Percentiles rank a stretch among this genome's conserved stretches.
phyloP scores from a whole-genome alignment of 2,329 filamentous ascomycete species.

The Phaeosphaeria sp. region DNA sequence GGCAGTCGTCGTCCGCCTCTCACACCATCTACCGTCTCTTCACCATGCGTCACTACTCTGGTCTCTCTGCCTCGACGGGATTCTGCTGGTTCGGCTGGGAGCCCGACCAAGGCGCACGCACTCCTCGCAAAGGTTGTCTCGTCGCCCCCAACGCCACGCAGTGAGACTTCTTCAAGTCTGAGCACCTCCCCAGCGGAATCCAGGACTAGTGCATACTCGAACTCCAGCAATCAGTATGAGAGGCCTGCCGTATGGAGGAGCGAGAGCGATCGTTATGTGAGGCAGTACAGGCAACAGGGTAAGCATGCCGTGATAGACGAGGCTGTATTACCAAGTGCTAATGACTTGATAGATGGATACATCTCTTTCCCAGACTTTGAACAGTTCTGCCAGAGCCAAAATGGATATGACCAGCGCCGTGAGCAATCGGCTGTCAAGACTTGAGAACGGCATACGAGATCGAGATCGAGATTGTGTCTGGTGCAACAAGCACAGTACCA shows the following conservation, averaged over 20 bases:
- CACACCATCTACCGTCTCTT: conserved; percentile 54
- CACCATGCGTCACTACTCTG: conserved; percentile 52
- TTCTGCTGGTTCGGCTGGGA: conserved; percentile 47
- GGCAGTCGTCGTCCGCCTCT: conserved; percentile 52
- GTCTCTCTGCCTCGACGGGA: conserved; percentile 49
- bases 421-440: conserved; percentile 42
- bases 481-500: neutral
- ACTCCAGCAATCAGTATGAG: conserved; percentile 32
- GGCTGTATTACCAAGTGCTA: conserved; percentile 28
- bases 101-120: conserved; percentile 50
- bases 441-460: conserved; percentile 25
- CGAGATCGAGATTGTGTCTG: neutral
- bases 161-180: conserved; percentile 42
- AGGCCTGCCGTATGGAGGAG: conserved; percentile 44
- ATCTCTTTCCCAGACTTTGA: conserved; percentile 79
- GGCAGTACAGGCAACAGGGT: conserved; percentile 47
- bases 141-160: conserved; percentile 48
- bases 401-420: conserved; percentile 38
- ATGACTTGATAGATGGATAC: conserved; percentile 59
- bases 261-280: conserved; percentile 47
- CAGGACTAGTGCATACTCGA: conserved; percentile 27
- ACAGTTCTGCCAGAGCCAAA: conserved; percentile 59
- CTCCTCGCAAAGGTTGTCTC: conserved; percentile 53
- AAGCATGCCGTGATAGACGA: conserved; percentile 20
- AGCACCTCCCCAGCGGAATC: conserved; percentile 35